Evolutionary conservation across 495 filamentous ascomycete species (phyloP), one percentile per base, ranked within the genome.

Genomic region (Elaphomyces granulatus): DNA sequence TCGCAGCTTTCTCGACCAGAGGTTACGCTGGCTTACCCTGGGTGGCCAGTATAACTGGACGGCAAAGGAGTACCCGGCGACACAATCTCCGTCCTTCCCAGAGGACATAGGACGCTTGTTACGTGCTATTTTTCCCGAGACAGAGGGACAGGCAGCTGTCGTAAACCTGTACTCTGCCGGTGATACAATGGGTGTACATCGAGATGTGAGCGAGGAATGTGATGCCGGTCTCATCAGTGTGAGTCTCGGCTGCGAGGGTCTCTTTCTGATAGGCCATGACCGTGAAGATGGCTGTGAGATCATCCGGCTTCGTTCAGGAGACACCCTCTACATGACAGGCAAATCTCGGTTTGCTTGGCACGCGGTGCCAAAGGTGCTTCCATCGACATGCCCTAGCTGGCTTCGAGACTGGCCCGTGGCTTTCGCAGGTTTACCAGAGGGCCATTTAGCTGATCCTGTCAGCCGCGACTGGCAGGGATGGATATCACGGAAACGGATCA

Each of bases 1-100:
- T 35, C 63, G 70, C 23, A 72, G 70, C 41, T 67, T 81, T 32
- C 63, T 94, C 2, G 66, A 77, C 23, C 79, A 78, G 45, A 87
- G 82, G 43, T 72, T 95, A 4, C 83, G 85, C 34, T 95, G 88
- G 90, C 71, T 93, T 10, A 94, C 88, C 4, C 68, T 96, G 8
- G 90, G 88, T 19, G 86, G 83, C 0, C 87, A 95, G 51, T 94
- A 96, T 59, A 80, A 96, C 58, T 94, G 88, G 88, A 87, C 84
- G 2, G 66, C 70, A 26, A 86, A 92, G 50, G 59, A 68, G 19
- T 94, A 95, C 53, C 85, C 87, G 0, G 49, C 56, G 2, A 69
- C 67, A 36, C 43, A 45, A 1, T 78, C 84, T n/a, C 81, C 83
- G 2, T 43, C 50, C 2, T 94, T 94, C 45, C 88, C 88, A 3